These are phyloP conservation scores for Cercospora berteroae DNA, from an alignment of 2,329 filamentous ascomycete species.

Conservation along the genomic window DNA sequence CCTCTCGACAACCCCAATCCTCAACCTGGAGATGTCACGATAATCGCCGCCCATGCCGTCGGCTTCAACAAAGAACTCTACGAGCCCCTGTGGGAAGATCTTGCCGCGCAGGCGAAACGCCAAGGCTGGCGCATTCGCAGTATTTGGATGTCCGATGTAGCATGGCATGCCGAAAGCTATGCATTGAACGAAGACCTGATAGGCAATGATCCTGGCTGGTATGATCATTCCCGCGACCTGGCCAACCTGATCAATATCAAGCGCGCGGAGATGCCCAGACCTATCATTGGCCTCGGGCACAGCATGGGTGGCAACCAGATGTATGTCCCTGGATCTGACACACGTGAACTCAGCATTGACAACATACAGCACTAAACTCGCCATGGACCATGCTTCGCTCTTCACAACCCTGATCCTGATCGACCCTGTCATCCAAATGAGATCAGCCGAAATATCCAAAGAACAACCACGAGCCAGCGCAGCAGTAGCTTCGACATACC, in stretches of 20 bases:
- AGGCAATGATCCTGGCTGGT: constrained; percentile 82
- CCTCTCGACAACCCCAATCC: constrained; percentile 21
- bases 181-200: constrained; percentile 70
- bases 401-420: constrained; percentile 72
- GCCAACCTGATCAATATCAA: constrained; percentile 81
- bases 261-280: constrained; percentile 73
- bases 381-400: constrained; percentile 76
- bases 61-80: constrained; percentile 30
- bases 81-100: constrained; percentile 32
- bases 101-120: constrained; percentile 14
- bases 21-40: constrained; percentile 28
- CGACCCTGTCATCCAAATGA: constrained; percentile 73
- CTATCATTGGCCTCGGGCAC: constrained; percentile 81
- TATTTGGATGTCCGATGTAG: constrained; percentile 85
- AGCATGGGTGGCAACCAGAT: constrained; percentile 81
- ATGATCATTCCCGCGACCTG: constrained; percentile 79
- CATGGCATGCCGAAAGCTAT: constrained; percentile 75
- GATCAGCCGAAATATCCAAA: constrained; percentile 47
- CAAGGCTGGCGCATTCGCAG: constrained; percentile 68
- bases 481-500: constrained; percentile 60
- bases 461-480: constrained; percentile 25
- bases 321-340: constrained; percentile 8
- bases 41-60: constrained; percentile 28
- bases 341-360: constrained; percentile 8
- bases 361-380: constrained; percentile 54